Base-by-base conservation (phyloP, 331 rosid species). In the Malus hybrid region DNA sequence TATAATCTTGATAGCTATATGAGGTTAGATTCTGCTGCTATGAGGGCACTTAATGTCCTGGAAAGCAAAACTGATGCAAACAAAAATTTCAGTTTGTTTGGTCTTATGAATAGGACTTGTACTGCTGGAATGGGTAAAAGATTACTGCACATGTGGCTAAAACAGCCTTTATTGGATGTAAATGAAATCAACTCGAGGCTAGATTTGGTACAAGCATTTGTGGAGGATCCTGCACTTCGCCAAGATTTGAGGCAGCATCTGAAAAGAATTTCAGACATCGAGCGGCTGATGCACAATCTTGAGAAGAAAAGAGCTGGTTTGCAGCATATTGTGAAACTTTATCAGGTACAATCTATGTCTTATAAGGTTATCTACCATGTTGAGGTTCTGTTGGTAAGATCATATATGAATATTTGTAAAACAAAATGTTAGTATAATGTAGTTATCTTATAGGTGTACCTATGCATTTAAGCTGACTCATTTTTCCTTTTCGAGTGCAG, bases 121-220 rank as follows among this genome's bases (percentile, higher is more conserved):
- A 90, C 99, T 16, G 97, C 96, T 80, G 99, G 97, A 80, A 95
- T 95, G 99, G 99, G 99, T 76, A 92, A 95, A 72, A 81, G 99
- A 29, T 78, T 95, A 72, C 77, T 95, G 80, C 95, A 95, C 82
- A 87, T 79, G 97, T 95, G 99, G 99, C 86, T 95, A 60, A 95
- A 95, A 66, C 99, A 95, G 86, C 99, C 99, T 75, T 81, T 95
- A 72, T 78, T 95, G 76, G 90, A 92, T 80, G 96, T 87, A 36
- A 56, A 83, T 32, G 97, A 90, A 79, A 95, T 95, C 71, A 92
- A 88, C 85, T 81, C 73, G 26, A 92, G 99, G 80, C 80, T 95
- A 75, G 97, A 95, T 88, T 76, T 89, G 66, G 99, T 95, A 30
- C 97, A 95, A 81, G 89, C 97, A 65, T 92, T 95, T 89, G 92